Evolutionary conservation across 345 rosid genomes (phyloP), one percentile per base, ranked within the genome.

Genomic region (Ceriops tagal): DNA sequence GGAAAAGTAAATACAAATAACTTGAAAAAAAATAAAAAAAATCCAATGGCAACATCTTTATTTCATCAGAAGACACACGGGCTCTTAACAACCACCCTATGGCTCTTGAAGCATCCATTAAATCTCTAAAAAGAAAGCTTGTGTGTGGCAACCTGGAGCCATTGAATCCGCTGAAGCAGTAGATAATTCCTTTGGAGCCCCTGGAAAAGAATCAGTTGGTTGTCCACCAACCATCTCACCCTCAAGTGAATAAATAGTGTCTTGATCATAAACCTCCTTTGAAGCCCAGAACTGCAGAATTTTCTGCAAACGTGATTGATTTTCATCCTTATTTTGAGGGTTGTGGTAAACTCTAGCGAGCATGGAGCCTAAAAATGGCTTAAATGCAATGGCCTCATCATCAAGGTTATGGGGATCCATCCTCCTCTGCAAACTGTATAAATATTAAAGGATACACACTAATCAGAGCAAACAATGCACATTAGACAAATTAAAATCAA

Each of bases 251-350:
- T 83, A 82, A 69, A 92, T 85, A 39, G 89, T 82, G 73, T 92
- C 99, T 80, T 87, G 87, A 79, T 92, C 90, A 78, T 84, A 96
- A 73, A 96, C 98, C 83, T 89, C 97, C 79, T 96, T 92, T 30
- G 97, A 85, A 66, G 87, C 96, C 99, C 99, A 96, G 72, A 92
- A 96, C 76, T 86, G 97, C 68, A 96, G 75, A 72, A 96, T 92
- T 78, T 90, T 96, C 84, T 90, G 96, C 65, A 96, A 82, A 26
- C 93, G 88, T 22, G 89, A 84, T 78, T 85, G 96, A 68, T 92
- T 95, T 75, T 87, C 98, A 65, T 90, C 97, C 79, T 87, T 88
- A 80, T 87, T 90, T 65, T 84, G 92, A 72, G 93, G 90, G 72
- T 80, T 81, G 82, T 90, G 96, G 81, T 85, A 96, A 65, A 89